Percentiles rank a stretch among this genome's conserved stretches.
phyloP scores from a whole-genome alignment of 192 early-diverging fungal genomes.

The Lunasporangiospora selenospora region DNA sequence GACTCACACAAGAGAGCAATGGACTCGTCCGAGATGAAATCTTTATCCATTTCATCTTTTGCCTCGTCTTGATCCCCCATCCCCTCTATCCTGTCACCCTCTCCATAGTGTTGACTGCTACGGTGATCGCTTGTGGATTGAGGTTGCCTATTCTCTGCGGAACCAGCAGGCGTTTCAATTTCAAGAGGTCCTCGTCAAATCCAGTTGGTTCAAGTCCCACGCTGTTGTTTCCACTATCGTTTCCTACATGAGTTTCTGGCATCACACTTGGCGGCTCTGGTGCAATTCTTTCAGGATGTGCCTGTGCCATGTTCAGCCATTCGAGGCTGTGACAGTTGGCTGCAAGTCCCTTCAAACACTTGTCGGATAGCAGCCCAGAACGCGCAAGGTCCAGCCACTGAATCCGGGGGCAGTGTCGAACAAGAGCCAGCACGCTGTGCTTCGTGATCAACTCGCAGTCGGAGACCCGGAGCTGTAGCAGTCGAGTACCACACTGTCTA shows the following conservation, averaged over 20 bases:
- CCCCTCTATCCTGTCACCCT: not conserved
- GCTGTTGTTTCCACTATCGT: too few species aligned
- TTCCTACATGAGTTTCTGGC: too few species aligned
- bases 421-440: conserved; percentile 11
- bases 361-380: conserved; percentile 30
- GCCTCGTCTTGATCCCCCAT: too few species aligned
- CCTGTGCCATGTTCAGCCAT: conserved; percentile 48
- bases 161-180: not conserved
- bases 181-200: conserved; percentile 3
- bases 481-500: conserved; percentile 25
- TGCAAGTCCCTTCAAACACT: conserved; percentile 20
- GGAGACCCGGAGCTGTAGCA: conserved; percentile 42
- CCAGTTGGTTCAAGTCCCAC: too few species aligned
- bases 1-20: conserved; percentile 24
- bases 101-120: too few species aligned
- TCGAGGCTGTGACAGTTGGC: conserved; percentile 33
- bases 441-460: conserved; percentile 44
- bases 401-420: conserved; percentile 30
- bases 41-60: not conserved
- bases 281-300: too few species aligned
- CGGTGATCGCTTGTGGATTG: too few species aligned
- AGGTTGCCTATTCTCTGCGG: too few species aligned
- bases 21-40: conserved; percentile 28
- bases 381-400: conserved; percentile 54
- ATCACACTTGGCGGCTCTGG: too few species aligned